Evolutionary conservation across 2,329 filamentous ascomycete genomes (phyloP).

Genomic region (Chalara sp.): DNA sequence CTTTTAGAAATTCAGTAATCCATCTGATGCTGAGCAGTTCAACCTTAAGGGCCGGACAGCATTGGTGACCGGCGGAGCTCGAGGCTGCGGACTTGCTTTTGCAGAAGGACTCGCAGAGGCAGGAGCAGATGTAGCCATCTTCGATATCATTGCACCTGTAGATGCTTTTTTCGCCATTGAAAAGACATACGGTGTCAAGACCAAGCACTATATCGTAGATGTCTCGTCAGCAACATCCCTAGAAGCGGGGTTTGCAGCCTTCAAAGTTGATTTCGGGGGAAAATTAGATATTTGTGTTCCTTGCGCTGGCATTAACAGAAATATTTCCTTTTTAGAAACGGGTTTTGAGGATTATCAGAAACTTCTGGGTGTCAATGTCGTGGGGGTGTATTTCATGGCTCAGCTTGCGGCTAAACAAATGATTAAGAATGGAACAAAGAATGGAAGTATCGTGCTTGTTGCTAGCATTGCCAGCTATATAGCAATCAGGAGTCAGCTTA

Average conservation of each 20-base stretch:
- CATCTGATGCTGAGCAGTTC: constrained; percentile 25
- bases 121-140: constrained; percentile 37
- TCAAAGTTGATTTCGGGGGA: constrained; percentile 26
- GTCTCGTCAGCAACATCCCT: constrained; percentile 29
- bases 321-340: constrained; percentile 37
- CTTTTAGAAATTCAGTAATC: no score
- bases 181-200: constrained; percentile 34
- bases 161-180: constrained; percentile 33
- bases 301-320: constrained; percentile 38
- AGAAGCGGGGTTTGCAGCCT: constrained; percentile 24
- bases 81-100: constrained; percentile 38
- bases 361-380: constrained; percentile 41
- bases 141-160: constrained; percentile 36
- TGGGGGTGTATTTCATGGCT: constrained; percentile 33
- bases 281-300: constrained; percentile 37
- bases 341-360: constrained; percentile 34
- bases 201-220: constrained; percentile 34
- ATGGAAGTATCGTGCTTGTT: constrained; percentile 45
- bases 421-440: constrained; percentile 37
- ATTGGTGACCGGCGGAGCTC: constrained; percentile 39
- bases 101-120: constrained; percentile 38
- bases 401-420: constrained; percentile 31
- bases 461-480: constrained; percentile 47
- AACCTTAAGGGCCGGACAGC: constrained; percentile 39
- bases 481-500: constrained; percentile 41